These are phyloP conservation scores for Cichorium intybus DNA, from an alignment of 140 eudicot species.

Conservation along the genomic window DNA sequence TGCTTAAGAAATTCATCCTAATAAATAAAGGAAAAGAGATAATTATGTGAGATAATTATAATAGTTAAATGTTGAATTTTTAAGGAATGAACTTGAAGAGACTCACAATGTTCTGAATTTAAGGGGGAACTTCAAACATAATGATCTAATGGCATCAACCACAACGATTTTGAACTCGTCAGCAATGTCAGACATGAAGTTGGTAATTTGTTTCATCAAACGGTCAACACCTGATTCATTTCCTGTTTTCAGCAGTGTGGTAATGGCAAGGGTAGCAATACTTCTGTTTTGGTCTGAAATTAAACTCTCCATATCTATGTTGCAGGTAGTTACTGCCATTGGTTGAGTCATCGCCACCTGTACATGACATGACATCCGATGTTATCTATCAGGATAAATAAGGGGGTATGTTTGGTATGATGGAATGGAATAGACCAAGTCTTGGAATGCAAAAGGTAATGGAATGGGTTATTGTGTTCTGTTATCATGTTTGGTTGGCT, in stretches of 20 bases:
- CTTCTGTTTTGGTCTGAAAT: conserved; percentile 97
- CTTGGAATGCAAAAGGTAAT: neutral
- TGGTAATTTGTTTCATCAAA: conserved; percentile 96
- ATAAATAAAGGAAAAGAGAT: neutral
- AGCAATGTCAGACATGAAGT: conserved; percentile 98
- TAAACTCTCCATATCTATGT: conserved; percentile 95
- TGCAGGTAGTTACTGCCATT: conserved; percentile 92
- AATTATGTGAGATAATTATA: neutral
- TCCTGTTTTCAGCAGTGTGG: conserved; percentile 93
- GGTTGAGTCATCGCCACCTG: conserved; percentile 99
- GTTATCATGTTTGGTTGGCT: too few relatives aligned
- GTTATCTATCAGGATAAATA: neutral
- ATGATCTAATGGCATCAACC: conserved; percentile 93
- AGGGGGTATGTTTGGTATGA: neutral
- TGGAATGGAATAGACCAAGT: neutral
- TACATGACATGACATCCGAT: neutral
- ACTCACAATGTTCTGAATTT: conserved; percentile 95
- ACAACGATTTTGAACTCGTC: conserved; percentile 98
- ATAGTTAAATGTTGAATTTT: neutral
- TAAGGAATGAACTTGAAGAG: neutral
- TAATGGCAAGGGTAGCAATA: conserved; percentile 97
- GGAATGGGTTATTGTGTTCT: too few relatives aligned
- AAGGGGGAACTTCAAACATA: conserved; percentile 92
- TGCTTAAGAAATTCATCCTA: conserved; percentile 95
- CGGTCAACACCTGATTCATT: conserved; percentile 98